Evolutionary conservation across 768 basidiomycete species (phyloP).

Genomic region (Ramaria sp.): DNA sequence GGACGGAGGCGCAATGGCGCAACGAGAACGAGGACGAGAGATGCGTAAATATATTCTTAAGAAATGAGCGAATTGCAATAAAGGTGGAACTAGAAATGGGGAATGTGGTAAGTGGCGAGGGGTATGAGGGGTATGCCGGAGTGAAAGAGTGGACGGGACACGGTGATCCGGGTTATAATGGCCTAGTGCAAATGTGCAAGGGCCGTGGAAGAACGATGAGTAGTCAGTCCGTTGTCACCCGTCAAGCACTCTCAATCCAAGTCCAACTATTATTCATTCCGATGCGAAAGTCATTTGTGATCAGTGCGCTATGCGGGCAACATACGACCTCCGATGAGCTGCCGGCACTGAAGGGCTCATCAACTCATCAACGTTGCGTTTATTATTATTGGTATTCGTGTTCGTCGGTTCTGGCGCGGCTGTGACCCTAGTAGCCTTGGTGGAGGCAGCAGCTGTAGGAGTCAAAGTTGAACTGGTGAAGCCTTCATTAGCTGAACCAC

Average conservation of each 20-base stretch:
- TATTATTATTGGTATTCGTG: constrained; percentile 1
- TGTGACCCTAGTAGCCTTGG: constrained; percentile 8
- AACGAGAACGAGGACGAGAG: not conserved
- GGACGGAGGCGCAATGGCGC: no score
- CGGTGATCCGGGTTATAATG: not conserved
- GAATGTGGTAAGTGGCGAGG: not conserved
- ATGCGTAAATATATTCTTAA: not conserved
- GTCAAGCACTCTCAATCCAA: not conserved
- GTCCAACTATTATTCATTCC: not conserved
- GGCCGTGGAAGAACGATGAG: not conserved
- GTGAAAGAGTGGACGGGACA: not conserved
- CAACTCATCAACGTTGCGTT: not conserved
- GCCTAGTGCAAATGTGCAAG: not conserved
- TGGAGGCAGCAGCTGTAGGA: constrained; percentile 10
- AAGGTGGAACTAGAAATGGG: not conserved
- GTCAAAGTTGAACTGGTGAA: constrained; percentile 13
- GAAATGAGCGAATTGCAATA: not conserved
- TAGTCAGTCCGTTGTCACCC: not conserved
- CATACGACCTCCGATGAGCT: not conserved
- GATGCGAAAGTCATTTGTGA: not conserved
- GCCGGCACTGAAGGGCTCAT: not conserved
- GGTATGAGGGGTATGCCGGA: not conserved
- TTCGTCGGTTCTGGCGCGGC: constrained; percentile 11
- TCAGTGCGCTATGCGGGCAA: not conserved
- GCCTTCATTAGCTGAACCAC: constrained; percentile 46